Conservation (phyloP, 768 basidiomycete species). For the Russula sp. region DNA sequence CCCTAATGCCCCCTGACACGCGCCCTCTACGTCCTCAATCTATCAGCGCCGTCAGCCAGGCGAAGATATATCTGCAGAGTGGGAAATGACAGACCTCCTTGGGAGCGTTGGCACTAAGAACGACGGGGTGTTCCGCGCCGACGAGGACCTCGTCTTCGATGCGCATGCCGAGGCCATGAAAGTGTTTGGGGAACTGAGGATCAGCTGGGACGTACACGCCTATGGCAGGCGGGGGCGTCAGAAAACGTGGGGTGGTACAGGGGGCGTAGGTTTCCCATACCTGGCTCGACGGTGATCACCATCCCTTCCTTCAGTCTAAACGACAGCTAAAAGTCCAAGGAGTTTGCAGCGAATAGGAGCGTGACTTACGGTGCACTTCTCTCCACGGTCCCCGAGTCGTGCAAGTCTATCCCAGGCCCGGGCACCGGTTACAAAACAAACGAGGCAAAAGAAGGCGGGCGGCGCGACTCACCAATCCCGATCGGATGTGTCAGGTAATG, state of each 20-base stretch:
- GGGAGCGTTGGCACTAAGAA: constrained; percentile 68
- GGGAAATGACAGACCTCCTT: constrained; percentile 54
- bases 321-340: background rate
- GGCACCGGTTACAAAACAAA: background rate
- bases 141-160: constrained; percentile 88
- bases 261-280: constrained; percentile 31
- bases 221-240: constrained; percentile 25
- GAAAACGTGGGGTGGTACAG: background rate
- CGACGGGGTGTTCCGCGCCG: constrained; percentile 50
- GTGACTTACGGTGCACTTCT: constrained; percentile 45
- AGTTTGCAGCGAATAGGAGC: background rate
- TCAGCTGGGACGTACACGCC: constrained; percentile 87
- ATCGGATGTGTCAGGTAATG: constrained; percentile 91
- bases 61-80: background rate
- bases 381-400: constrained; percentile 69
- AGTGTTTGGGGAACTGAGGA: constrained; percentile 73
- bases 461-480: constrained; percentile 60
- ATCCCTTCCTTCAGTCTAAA: constrained; percentile 71
- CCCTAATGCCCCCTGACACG: constrained; percentile 67
- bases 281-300: constrained; percentile 91
- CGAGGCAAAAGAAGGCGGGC: background rate
- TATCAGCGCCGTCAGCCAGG: constrained; percentile 18
- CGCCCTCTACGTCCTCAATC: constrained; percentile 74
- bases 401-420: constrained; percentile 62
- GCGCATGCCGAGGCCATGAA: constrained; percentile 87